Conservation (phyloP, 2,329 filamentous ascomycete genomes). For the Sclerotiophoma versabilis region DNA sequence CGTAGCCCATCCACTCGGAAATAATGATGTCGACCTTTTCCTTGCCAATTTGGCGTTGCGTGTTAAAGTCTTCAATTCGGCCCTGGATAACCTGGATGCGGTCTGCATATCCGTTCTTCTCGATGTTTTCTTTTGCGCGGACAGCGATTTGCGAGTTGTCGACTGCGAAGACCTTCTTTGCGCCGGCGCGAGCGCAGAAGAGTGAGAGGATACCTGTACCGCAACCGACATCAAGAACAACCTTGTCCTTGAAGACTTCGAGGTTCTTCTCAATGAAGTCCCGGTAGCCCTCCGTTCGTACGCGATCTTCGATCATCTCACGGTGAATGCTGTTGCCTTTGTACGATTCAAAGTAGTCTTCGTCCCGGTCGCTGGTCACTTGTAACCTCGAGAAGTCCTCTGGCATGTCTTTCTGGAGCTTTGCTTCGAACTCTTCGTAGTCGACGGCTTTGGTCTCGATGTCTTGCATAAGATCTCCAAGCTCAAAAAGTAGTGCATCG, state of each 20-base stretch:
- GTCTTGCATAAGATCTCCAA: slow-evolving; percentile 73
- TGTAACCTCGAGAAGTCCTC: slow-evolving; percentile 40
- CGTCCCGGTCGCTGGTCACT: slow-evolving; percentile 57
- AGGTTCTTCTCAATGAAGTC: slow-evolving; percentile 96
- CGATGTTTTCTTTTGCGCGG: slow-evolving; percentile 84
- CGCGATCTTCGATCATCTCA: slow-evolving; percentile 89
- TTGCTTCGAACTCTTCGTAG: slow-evolving; percentile 45
- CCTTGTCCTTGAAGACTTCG: slow-evolving; percentile 82
- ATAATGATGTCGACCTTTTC: slow-evolving; percentile 88
- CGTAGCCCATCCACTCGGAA: slow-evolving; percentile 98
- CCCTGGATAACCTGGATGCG: slow-evolving; percentile 82
- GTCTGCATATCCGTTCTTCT: slow-evolving; percentile 76
- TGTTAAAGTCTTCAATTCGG: slow-evolving; percentile 82
- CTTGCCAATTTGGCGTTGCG: slow-evolving; percentile 61
- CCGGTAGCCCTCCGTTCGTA: slow-evolving; percentile 89
- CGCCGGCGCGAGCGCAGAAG: slow-evolving; percentile 92
- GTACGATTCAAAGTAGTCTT: slow-evolving; percentile 70
- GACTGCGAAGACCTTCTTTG: slow-evolving; percentile 84
- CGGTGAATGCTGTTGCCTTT: slow-evolving; percentile 81
- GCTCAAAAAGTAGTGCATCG: slow-evolving; percentile 84
- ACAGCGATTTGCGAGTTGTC: slow-evolving; percentile 91
- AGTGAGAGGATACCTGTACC: slow-evolving; percentile 84
- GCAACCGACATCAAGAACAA: slow-evolving; percentile 90
- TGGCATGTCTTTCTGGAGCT: slow-evolving; percentile 52
- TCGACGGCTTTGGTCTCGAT: slow-evolving; percentile 37